Base-by-base conservation (phyloP, 306 rosid species). In the Senna tora region DNA sequence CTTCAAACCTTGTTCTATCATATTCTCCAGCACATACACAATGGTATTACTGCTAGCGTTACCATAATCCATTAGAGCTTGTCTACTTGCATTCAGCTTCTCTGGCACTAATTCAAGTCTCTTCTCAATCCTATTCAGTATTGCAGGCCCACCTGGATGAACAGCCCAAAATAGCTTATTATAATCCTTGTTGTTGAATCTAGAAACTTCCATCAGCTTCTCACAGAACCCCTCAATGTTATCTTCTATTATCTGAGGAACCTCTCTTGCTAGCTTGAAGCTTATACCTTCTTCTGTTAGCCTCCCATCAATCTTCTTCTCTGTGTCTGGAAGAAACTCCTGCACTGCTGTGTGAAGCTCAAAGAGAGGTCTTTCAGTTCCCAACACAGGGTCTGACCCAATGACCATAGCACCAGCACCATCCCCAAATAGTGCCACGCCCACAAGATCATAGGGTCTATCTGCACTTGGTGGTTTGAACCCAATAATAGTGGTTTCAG, bases 141-240 rank as follows among this genome's bases (percentile, higher is more conserved):
- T 91, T 22, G 99, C 97, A 14, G 97, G 97, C 2, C 93, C 97
- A 0, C 96, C 93, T 0, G 96, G 99, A 88, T 91, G 97, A 7
- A 94, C 95, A 3, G 95, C 97, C 97, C 96, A 91, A 33, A 94
- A 91, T 67, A 94, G 36, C 75, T 86, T 71, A 69, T 86, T 89
- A 46, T 86, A 89, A 21, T 81, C 85, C 83, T 89, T 80, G 6
- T 78, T 79, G 3, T 25, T 25, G 30, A 25, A 25, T 3, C 30
- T 3, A 25, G 20, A 78, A 16, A 41, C 85, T 63, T 53, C 71
- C 59, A 91, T 77, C 53, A 94, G 61, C 43, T 77, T 78, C 41
- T 80, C 84, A 74, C 96, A 91, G 73, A 94, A 94, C n/a, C 80
- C 91, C 39, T 89, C 92, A 42, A 91, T 81, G 74, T 82, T 86